These are phyloP conservation scores for Malassezia brasiliensis DNA, from an alignment of 1,284 basidiomycete species.

Conservation along the genomic window DNA sequence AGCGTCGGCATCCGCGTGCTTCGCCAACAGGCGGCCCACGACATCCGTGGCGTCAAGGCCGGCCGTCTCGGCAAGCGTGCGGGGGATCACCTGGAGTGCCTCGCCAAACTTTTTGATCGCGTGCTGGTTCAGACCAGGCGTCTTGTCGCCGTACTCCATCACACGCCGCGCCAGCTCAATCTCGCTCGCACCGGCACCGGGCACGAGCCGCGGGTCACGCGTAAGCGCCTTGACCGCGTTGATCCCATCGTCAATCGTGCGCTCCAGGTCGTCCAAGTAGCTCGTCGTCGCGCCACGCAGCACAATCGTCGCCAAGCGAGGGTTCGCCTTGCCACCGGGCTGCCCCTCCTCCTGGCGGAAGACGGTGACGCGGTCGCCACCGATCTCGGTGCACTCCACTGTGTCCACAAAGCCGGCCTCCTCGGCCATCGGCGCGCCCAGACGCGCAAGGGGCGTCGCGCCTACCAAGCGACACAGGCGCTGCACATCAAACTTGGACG, in stretches of 20 bases:
- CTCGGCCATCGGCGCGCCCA: conserved; percentile 90
- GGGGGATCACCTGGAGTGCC: conserved; percentile 83
- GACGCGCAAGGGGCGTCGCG: conserved; percentile 86
- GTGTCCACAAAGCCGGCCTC: conserved; percentile 90
- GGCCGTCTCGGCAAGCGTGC: conserved; percentile 91
- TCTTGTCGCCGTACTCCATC: conserved; percentile 73
- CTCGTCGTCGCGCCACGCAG: conserved; percentile 77
- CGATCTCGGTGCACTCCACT: conserved; percentile 90
- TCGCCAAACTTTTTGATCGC: conserved; percentile 81
- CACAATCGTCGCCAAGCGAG: conserved; percentile 45
- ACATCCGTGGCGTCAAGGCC: conserved; percentile 89
- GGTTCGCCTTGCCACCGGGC: conserved; percentile 42
- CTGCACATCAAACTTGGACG: conserved; percentile 95
- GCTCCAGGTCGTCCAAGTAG: conserved; percentile 85
- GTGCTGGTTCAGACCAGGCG: conserved; percentile 87
- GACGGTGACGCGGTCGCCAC: conserved; percentile 94
- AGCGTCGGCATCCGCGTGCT: conserved; percentile 59
- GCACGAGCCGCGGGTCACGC: conserved; percentile 79
- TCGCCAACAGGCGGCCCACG: conserved; percentile 74
- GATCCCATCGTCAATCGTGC: conserved; percentile 92
- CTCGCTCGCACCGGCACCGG: conserved; percentile 89
- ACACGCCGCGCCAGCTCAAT: conserved; percentile 77
- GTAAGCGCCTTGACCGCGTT: conserved; percentile 89
- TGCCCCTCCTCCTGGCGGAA: conserved; percentile 62
- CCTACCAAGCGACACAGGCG: conserved; percentile 87